phyloP scores from a whole-genome alignment of 176 grass and related monocot genomes.

The Triticum monococcum region DNA sequence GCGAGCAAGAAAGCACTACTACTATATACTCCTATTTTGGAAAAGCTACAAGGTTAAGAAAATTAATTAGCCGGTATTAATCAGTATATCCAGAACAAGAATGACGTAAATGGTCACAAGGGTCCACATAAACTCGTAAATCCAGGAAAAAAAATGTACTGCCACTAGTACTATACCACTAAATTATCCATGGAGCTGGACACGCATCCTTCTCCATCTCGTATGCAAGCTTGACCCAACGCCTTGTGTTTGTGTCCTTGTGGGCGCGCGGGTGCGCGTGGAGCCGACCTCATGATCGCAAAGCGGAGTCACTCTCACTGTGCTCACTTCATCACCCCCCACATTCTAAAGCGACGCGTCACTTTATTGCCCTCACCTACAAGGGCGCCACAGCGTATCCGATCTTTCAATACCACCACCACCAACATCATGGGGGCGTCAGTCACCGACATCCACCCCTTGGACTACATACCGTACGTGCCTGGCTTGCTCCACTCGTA shows the following conservation, averaged over 20 bases:
- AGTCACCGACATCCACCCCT: slow-evolving; percentile 7
- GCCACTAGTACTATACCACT: background rate
- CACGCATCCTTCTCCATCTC: background rate
- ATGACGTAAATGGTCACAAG: background rate
- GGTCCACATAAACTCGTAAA: background rate
- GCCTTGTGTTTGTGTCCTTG: background rate
- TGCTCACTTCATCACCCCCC: background rate
- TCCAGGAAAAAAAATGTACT: background rate
- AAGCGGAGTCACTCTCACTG: slow-evolving; percentile 1
- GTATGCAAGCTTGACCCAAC: background rate
- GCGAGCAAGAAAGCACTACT: too few species aligned
- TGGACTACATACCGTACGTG: background rate
- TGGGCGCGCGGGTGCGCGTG: background rate
- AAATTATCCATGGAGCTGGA: background rate
- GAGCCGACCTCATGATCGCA: slow-evolving; percentile 10
- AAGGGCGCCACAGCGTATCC: slow-evolving; percentile 23
- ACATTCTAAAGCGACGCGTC: slow-evolving; percentile 14
- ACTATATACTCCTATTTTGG: too few species aligned
- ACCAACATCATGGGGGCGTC: slow-evolving; percentile 7
- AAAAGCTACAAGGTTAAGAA: too few species aligned
- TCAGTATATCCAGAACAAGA: too few species aligned
- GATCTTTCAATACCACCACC: slow-evolving; percentile 7
- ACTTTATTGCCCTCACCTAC: slow-evolving; percentile 37
- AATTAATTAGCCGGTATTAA: too few species aligned
- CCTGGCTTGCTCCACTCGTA: background rate